Percentiles rank a stretch among this genome's conserved stretches.
These are phyloP conservation scores for Hyaloperonospora brassicae DNA, from an alignment of 352 stramenopile species.

Conservation along the genomic window DNA sequence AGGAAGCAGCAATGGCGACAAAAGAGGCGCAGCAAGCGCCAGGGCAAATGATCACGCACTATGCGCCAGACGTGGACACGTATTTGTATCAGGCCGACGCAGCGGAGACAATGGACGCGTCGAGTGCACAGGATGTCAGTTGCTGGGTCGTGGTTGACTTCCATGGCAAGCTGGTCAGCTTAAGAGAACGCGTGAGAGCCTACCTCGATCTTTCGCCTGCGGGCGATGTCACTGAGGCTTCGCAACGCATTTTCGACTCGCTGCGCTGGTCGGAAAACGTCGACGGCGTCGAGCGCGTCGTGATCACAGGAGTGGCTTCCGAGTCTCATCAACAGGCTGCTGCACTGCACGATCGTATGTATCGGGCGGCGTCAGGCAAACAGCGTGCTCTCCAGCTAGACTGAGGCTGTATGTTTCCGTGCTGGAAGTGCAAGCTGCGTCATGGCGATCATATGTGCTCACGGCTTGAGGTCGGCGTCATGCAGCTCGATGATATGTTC, in stretches of 20 bases:
- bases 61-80: conserved; percentile 92
- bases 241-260: conserved; percentile 73
- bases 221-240: conserved; percentile 65
- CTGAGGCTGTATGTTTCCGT: conserved; percentile 3
- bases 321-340: conserved; percentile 61
- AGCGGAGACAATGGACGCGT: conserved; percentile 28
- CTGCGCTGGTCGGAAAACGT: conserved; percentile 82
- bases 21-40: conserved; percentile 85
- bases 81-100: conserved; percentile 64
- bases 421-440: background rate
- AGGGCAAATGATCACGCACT: conserved; percentile 96
- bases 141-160: conserved; percentile 83
- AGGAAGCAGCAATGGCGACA: conserved; percentile 51
- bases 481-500: too few species aligned
- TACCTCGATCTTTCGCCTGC: conserved; percentile 75
- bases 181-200: conserved; percentile 43
- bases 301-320: conserved; percentile 50
- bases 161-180: conserved; percentile 34
- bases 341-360: conserved; percentile 80
- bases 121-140: conserved; percentile 24
- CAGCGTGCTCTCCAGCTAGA: conserved; percentile 42
- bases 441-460: too few species aligned
- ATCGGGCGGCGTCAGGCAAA: conserved; percentile 73
- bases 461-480: too few species aligned
- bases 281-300: conserved; percentile 50